A percentile compares a stretch with the other conserved stretches of the same genome.
These are phyloP conservation scores for Saccharomycopsis amapae DNA, from an alignment of 805 yeast species.

Conservation along the genomic window DNA sequence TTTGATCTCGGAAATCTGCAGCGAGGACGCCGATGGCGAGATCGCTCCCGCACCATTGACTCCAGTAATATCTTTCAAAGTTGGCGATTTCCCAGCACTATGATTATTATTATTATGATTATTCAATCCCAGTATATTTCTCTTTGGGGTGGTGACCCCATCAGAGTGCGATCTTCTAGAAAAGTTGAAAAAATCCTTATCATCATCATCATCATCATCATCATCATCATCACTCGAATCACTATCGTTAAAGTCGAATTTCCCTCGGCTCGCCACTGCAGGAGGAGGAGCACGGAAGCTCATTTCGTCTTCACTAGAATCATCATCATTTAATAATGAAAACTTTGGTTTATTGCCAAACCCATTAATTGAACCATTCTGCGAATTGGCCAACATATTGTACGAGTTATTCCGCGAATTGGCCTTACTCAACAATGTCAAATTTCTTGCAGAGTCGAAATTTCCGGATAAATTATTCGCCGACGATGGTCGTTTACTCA, in stretches of 20 bases:
- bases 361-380: too few species aligned
- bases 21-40: conserved; percentile 1
- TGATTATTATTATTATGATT: too few species aligned
- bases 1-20: conserved; percentile 2
- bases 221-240: conserved; percentile 3
- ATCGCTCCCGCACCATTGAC: not conserved
- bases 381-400: too few species aligned
- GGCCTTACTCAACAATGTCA: not conserved
- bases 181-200: conserved; percentile 16
- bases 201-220: conserved; percentile 10
- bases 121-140: too few species aligned
- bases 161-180: not conserved
- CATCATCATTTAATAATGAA: not conserved
- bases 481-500: conserved; percentile 13
- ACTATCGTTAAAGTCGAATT: not conserved
- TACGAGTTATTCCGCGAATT: too few species aligned
- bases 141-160: not conserved
- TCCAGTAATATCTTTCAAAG: not conserved
- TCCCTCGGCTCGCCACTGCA: too few species aligned
- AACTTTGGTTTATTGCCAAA: not conserved
- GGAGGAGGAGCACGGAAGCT: too few species aligned
- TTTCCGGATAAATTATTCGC: conserved; percentile 6
- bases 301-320: too few species aligned
- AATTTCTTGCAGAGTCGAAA: not conserved
- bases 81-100: not conserved